Evolutionary conservation across 2,329 filamentous ascomycete genomes (phyloP).

Genomic region (Trichoderma asperellum): DNA sequence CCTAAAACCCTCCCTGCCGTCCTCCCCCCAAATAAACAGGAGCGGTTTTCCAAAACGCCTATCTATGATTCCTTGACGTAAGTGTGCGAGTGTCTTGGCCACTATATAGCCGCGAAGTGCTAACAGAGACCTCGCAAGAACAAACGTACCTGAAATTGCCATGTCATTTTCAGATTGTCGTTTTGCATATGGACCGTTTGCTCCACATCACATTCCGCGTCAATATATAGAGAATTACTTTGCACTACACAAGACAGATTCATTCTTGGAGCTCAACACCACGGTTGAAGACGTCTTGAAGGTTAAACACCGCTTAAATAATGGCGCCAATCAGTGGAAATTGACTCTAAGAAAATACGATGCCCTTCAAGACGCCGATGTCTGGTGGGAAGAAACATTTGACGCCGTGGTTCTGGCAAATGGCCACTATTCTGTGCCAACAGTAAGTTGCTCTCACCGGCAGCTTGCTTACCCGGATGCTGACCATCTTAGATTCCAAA

Average conservation of each 20-base stretch:
- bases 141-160: conserved; percentile 60
- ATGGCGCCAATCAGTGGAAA: conserved; percentile 44
- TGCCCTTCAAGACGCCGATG: conserved; percentile 47
- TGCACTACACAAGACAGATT: conserved; percentile 52
- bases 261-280: conserved; percentile 52
- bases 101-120: too few species aligned
- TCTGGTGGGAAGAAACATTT: conserved; percentile 59
- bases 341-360: conserved; percentile 54
- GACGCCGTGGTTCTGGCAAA: conserved; percentile 51
- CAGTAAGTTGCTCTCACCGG: conserved; percentile 42
- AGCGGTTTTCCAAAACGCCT: conserved; percentile 53
- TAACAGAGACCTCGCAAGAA: conserved; percentile 39
- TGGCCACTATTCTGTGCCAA: conserved; percentile 50
- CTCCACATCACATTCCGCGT: conserved; percentile 57
- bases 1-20: conserved; percentile 48
- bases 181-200: conserved; percentile 61
- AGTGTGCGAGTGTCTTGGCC: conserved; percentile 29
- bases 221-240: conserved; percentile 63
- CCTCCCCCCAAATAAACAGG: conserved; percentile 47
- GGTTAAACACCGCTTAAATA: conserved; percentile 32
- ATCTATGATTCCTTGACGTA: conserved; percentile 58
- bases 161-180: conserved; percentile 59
- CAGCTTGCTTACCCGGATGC: neutral
- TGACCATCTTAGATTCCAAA: conserved; percentile 45
- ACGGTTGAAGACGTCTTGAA: conserved; percentile 55